Base-by-base conservation (phyloP, 2,329 filamentous ascomycete genomes). In the Mycosphaerella sp. region DNA sequence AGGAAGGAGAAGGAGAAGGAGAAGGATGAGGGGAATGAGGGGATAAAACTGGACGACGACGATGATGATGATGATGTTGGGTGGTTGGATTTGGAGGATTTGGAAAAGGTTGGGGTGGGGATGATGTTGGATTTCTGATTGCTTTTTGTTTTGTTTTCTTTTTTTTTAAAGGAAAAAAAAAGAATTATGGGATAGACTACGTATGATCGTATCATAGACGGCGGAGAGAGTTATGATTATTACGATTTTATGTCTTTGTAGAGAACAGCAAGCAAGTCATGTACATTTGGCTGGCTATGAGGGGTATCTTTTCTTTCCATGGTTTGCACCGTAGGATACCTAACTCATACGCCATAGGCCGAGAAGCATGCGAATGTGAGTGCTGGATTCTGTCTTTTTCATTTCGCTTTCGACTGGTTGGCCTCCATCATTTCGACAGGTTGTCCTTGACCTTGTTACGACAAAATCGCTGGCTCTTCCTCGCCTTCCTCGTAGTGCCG, bases 91-190 rank as follows among this genome's bases (percentile, higher is more conserved):
- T 85, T 95, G 44, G 89, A 95, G 67, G 91, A 96, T 74, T 68
- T 97, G 56, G 91, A 96, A 74, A 93, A 89, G 72, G 77, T 95
- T 63, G 86, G 87, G 11, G 87, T 88, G 52, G 89, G 95, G 71
- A 74, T 96, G 66, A 72, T 95, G 63, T 77, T 96, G 69, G 92
- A 97, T 71, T 87, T 96, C 59, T 95, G 66, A 74, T 7, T n/a
- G n/a, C n/a, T 5, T 21, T 21, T 21, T 3, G 21, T 21, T 21
- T 21, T 21, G 2, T 21, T 21, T 21, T 21, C 21, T 21, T 21
- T 21, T 21, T 21, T 21, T 21, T 21, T 3, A n/a, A n/a, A n/a
- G n/a, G n/a, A 3, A 21, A 21, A 21, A 21, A 21, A 3, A 21
- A 21, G 3, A 21, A 3, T 2, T 21, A 21, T 21, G 21, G 3